These are phyloP conservation scores for Ceratobasidium papillatum DNA, from an alignment of 1,284 basidiomycete species.

Conservation along the genomic window DNA sequence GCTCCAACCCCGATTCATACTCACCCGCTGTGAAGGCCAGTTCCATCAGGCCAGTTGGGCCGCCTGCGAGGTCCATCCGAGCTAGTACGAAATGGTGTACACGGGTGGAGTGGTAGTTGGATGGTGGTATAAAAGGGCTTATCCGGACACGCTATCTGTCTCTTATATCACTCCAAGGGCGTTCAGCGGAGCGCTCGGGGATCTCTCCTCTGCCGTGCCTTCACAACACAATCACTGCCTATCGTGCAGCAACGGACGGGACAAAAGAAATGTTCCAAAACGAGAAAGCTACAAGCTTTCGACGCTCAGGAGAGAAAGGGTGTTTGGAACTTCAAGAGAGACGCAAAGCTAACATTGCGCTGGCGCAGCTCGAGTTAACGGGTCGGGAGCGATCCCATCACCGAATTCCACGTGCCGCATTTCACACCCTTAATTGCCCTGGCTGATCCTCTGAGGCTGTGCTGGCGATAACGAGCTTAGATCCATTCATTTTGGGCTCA, in stretches of 20 bases:
- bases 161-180: background rate
- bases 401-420: background rate
- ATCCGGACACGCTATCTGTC: background rate
- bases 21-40: slow-evolving; percentile 15
- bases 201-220: background rate
- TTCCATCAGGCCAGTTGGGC: background rate
- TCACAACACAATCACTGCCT: background rate
- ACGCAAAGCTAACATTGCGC: background rate
- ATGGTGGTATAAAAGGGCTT: background rate
- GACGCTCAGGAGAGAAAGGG: background rate
- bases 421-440: background rate
- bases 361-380: slow-evolving; percentile 6
- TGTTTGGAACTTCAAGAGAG: background rate
- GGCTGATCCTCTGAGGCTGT: slow-evolving; percentile 2
- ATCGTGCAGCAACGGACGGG: background rate
- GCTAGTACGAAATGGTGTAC: background rate
- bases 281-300: background rate
- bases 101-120: background rate
- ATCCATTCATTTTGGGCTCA: background rate
- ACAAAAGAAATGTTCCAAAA: background rate
- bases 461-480: slow-evolving; percentile 2
- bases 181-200: background rate
- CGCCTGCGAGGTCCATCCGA: background rate
- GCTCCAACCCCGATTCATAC: background rate
- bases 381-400: background rate